Evolutionary conservation across 139 green algal genomes (phyloP), one percentile per base, ranked within the genome.

Genomic region (Ettlia oleoabundans): DNA sequence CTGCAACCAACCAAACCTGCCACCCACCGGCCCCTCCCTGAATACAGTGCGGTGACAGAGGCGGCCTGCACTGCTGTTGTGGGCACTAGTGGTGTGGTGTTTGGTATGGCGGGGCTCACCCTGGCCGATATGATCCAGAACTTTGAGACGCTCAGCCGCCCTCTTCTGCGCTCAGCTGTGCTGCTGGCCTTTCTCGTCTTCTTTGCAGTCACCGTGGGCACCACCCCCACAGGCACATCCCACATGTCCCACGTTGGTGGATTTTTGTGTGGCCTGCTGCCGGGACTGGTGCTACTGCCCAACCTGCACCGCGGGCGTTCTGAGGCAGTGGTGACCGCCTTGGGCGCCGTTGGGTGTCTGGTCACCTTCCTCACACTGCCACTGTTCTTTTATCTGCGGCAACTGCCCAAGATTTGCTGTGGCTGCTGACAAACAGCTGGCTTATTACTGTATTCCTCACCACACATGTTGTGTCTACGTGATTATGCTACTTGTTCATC

Each of bases 51-150:
- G 0, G 88, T 82, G 0, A 88, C 89, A 53, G 93, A 96, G 86
- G 78, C 91, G 71, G 68, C 74, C 1, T 96, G 93, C 84, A 53
- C 61, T 10, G 85, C 86, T 38, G 87, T 94, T 28, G 90, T 92
- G 41, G 93, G 93, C 32, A 87, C 88, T 47, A 91, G 82, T 33
- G 93, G 93, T 21, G 91, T 88, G 26, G 84, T 92, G 2, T 96
- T 95, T 90, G 93, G 93, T n/a, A 80, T 96, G 64, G 70, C 94
- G 64, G 93, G 92, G 40, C 83, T 92, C 55, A 93, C 89, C 63
- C 73, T 92, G 24, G 70, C 87, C 8, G 88, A 92, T 58, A 90
- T 90, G 53, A 19, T 92, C 52, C 76, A 93, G 22, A 93, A 94
- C 85, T 93, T 88, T 74, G 76, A 89, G 43, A 87, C 82, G 28